phyloP scores from a whole-genome alignment of 805 yeast genomes.

The Saturnispora mendoncae region DNA sequence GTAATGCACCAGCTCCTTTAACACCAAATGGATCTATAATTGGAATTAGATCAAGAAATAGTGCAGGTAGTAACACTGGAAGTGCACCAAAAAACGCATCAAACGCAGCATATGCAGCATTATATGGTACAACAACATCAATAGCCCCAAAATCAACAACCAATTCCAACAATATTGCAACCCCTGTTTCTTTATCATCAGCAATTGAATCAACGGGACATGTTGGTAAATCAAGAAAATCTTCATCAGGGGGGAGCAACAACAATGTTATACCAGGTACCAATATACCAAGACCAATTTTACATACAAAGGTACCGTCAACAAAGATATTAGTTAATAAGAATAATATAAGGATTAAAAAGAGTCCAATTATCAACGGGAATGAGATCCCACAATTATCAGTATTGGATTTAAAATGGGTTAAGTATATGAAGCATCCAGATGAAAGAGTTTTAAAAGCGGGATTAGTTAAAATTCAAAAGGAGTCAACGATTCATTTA shows the following conservation, averaged over 20 bases:
- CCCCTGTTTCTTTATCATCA: neutral
- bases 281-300: constrained; percentile 44
- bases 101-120: constrained; percentile 8
- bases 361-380: no score
- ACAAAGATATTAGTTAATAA: constrained; percentile 11
- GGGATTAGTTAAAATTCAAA: constrained; percentile 43
- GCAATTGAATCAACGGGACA: neutral
- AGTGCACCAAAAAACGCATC: constrained; percentile 3
- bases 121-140: constrained; percentile 3
- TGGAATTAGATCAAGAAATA: neutral
- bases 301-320: constrained; percentile 27
- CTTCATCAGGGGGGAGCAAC: neutral
- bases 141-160: neutral
- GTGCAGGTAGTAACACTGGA: neutral
- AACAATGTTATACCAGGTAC: constrained; percentile 49
- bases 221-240: neutral
- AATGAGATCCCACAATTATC: constrained; percentile 37
- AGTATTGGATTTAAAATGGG: constrained; percentile 52
- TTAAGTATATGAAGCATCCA: constrained; percentile 39
- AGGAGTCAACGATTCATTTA: constrained; percentile 38
- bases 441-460: constrained; percentile 55
- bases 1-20: neutral
- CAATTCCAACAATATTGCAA: no score
- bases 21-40: neutral
- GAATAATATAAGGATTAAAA: neutral